Evolutionary conservation across 108 stramenopile species (phyloP).

Genomic region (Nitzschia sp.): DNA sequence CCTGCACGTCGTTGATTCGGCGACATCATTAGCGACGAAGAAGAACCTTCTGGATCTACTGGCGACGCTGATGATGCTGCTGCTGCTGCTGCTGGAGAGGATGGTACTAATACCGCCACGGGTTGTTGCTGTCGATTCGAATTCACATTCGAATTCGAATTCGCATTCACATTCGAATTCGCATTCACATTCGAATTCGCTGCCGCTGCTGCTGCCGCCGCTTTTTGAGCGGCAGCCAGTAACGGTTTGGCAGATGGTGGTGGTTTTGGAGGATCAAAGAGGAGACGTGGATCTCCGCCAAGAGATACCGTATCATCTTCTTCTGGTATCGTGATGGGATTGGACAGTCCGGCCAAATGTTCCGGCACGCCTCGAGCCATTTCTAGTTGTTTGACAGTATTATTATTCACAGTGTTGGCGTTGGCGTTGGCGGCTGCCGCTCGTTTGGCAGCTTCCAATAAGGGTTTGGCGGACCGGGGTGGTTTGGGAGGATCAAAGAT

Average conservation of each 20-base stretch:
- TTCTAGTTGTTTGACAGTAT: too few species aligned
- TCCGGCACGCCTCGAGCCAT: too few species aligned
- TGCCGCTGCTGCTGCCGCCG: neutral
- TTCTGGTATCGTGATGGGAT: too few species aligned
- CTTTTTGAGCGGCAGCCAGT: neutral
- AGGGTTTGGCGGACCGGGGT: neutral
- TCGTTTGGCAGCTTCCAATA: constrained; percentile 6
- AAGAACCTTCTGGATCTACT: neutral
- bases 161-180: neutral
- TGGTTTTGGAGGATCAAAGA: constrained; percentile 17
- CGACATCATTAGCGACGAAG: too few species aligned
- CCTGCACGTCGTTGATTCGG: neutral
- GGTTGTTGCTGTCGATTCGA: neutral
- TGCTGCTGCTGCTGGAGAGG: neutral
- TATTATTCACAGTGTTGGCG: too few species aligned
- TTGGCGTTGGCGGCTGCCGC: too few species aligned
- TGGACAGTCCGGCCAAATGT: too few species aligned
- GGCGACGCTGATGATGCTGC: neutral
- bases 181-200: neutral
- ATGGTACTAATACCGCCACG: too few species aligned
- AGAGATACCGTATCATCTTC: too few species aligned
- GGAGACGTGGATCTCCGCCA: constrained; percentile 7
- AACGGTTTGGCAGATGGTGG: neutral
- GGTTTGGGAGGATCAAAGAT: constrained; percentile 14
- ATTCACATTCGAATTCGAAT: neutral